Base-by-base conservation (phyloP, 768 basidiomycete genomes). In the Pisolithus sp. region DNA sequence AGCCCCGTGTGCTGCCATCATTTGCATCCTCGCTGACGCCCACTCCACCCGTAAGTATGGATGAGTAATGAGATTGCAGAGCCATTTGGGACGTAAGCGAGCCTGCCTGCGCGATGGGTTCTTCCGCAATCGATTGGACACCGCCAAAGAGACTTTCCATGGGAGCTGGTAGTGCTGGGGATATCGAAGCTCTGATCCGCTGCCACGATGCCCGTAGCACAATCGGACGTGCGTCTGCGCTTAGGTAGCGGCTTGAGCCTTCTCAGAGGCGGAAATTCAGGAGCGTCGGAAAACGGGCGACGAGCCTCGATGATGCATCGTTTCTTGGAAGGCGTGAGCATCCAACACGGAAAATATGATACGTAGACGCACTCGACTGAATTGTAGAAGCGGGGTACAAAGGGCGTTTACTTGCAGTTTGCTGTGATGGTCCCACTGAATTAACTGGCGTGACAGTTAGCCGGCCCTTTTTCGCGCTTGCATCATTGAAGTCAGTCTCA, bases 231-330 rank as follows among this genome's bases (percentile, higher is more conserved):
- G 54, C 83, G 80, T 55, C 83, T 76, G 57, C 88, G 79, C 71
- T 88, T 89, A 24, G 89, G 87, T 39, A 89, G 75, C 38, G 89
- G 88, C 64, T 88, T 89, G 60, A 89, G 77, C 56, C 82, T 74
- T 58, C 87, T 76, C 48, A 81, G 70, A 37, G 78, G 66, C 40
- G 80, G 78, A 63, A 82, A 78, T 61, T 85, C 83, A 57, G 82
- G 77, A 51, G 76, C 71, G 69, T 85, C 84, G 71, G n/a, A 83
- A 82, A 57, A 80, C 71, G 48, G 83, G 79, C 49, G 82, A 77
- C 59, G 77, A 66, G 62, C 71, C 72, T 58, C 75, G 73, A 52
- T 57, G 57, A 66, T 80, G 76, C 81, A 83, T 83, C 48, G 60
- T 62, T 53, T 54, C 49, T 50, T 28, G 17, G 46, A 34, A 42